phyloP scores from a whole-genome alignment of 164 flowering plant genomes.

The Umbilicus rupestris region DNA sequence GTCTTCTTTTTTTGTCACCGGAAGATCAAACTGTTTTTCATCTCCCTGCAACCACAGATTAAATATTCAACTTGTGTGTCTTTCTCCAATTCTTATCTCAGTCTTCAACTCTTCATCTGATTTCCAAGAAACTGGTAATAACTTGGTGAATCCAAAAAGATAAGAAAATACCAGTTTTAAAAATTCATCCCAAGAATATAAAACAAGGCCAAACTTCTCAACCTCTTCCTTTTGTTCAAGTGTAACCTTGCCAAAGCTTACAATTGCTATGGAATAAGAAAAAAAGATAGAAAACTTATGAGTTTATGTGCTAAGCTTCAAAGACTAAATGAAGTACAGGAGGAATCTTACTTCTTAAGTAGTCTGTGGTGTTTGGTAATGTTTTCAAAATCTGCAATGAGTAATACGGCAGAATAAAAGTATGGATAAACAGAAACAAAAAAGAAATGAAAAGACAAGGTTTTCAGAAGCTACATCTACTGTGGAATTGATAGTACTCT shows the following conservation, averaged over 20 bases:
- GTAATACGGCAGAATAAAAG: conserved; percentile 1
- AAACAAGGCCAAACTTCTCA: conserved; percentile 45
- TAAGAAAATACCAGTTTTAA: conserved; percentile 41
- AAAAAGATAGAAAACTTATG: not conserved
- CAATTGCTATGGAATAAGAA: conserved; percentile 42
- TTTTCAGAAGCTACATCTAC: too few relatives aligned
- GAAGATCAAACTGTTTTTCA: conserved; percentile 51
- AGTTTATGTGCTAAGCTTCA: not conserved
- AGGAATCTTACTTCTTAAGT: conserved; percentile 62
- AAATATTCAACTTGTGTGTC: not conserved
- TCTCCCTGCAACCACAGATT: conserved; percentile 42
- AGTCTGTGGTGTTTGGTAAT: conserved; percentile 43
- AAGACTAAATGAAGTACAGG: not conserved
- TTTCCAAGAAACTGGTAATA: too few relatives aligned
- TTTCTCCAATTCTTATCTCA: not conserved
- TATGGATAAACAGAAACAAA: not conserved
- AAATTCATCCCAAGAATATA: conserved; percentile 86
- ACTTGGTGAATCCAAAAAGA: too few relatives aligned
- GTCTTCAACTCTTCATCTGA: too few relatives aligned
- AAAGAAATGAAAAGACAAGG: not conserved
- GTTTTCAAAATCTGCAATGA: conserved; percentile 72
- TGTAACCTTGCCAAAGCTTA: conserved; percentile 87
- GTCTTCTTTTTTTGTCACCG: conserved; percentile 50
- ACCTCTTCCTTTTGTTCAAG: conserved; percentile 49
- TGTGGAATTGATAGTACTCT: not conserved